These are phyloP conservation scores for Mycena filopes DNA, from an alignment of 768 basidiomycete genomes.

Conservation along the genomic window DNA sequence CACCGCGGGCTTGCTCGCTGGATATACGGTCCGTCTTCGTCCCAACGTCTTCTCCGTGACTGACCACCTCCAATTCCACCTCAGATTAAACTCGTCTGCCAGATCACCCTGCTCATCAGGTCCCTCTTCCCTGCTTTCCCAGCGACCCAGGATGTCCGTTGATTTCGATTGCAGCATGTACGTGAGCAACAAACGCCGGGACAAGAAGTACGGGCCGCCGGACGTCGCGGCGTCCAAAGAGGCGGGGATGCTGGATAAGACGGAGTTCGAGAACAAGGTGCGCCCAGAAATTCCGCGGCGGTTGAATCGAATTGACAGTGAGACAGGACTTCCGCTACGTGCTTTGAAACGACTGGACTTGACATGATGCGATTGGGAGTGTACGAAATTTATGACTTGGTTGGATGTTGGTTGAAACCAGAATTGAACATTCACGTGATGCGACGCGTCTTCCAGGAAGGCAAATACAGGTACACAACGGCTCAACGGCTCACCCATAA, in stretches of 20 bases:
- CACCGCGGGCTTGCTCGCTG: slow-evolving; percentile 30
- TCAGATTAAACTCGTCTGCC: slow-evolving; percentile 33
- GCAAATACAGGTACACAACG: too few species aligned
- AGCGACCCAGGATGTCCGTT: neutral
- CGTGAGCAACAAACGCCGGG: slow-evolving; percentile 24
- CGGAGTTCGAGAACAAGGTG: slow-evolving; percentile 36
- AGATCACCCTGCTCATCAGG: slow-evolving; percentile 28
- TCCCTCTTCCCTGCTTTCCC: neutral
- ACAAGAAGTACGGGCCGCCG: slow-evolving; percentile 29
- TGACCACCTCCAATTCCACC: neutral
- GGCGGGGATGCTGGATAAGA: slow-evolving; percentile 38
- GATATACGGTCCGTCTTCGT: slow-evolving; percentile 18
- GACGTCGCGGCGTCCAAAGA: slow-evolving; percentile 31
- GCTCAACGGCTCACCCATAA: too few species aligned
- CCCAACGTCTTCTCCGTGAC: neutral
- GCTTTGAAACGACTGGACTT: slow-evolving; percentile 1
- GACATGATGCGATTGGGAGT: too few species aligned
- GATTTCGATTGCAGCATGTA: slow-evolving; percentile 21
- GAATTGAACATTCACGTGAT: too few species aligned
- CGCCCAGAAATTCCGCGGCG: too few species aligned
- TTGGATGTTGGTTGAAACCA: too few species aligned
- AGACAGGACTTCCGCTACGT: slow-evolving; percentile 30
- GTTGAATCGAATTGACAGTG: neutral
- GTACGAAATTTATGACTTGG: too few species aligned
- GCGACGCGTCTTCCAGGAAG: too few species aligned